Base-by-base conservation (phyloP, 2,329 filamentous ascomycete genomes). In the Fusarium duplospermum region DNA sequence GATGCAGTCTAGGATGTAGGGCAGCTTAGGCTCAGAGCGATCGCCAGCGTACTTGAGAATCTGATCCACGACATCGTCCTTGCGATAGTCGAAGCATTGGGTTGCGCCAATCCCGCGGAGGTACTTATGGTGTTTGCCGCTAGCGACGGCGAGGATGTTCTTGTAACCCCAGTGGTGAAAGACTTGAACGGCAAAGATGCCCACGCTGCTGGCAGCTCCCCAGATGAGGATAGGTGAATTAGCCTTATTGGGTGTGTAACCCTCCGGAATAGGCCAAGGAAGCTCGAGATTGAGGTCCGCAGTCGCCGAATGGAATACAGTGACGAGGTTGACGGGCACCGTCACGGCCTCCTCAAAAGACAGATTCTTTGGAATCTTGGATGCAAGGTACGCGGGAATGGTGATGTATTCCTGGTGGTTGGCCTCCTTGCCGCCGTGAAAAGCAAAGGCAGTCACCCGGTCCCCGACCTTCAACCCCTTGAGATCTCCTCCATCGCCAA, bases 271-370 rank as follows among this genome's bases (percentile, higher is more conserved):
- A 0, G 89, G 89, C 89, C 89, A 92, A 0, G 89, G 89, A 1
- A 90, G 83, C 35, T 85, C 84, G 22, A 92, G 79, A 0, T 80
- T 83, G 14, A 92, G 81, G 69, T 92, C 89, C 1, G 67, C 69
- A 2, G 80, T 82, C 4, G 88, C 77, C 6, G 88, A 82, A 76
- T 92, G 89, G 78, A 91, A 89, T 13, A 87, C 88, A 0, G 89
- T 91, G 33, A 92, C 86, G 31, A 90, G 80, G 72, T 90, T 92
- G 58, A 88, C 87, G 0, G 89, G 86, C 3, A 91, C 78, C 0
- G 89, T 89, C 7, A 86, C 87, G 2, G 88, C 88, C 69, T 86
- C 83, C 56, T 84, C 76, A 45, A 85, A 76, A 1, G 82, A 82
- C 33, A 87, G 77, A 27, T 80, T 82, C 13, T 78, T 67, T 1